Base-by-base conservation (phyloP, 1,139 yeast species). In the Debaryomyces sp. region DNA sequence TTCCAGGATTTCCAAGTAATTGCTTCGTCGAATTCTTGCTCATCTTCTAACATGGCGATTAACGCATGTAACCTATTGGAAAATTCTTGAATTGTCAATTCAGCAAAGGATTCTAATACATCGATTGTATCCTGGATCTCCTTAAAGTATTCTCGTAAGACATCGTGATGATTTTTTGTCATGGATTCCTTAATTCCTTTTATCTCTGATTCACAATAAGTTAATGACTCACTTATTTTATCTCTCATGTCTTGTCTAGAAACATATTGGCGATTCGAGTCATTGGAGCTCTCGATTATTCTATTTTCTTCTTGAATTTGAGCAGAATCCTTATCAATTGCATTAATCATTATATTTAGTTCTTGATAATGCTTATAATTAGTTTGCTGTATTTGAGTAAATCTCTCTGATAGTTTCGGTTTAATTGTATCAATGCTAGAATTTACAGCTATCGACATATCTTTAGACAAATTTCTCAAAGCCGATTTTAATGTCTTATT, bases 31-130 rank as follows among this genome's bases (percentile, higher is more conserved):
- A 53, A 51, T 5, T 51, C 43, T 9, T 38, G 12, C 9, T 51
- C 61, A 36, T 63, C 57, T 43, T 68, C 67, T 54, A 67, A 54
- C 47, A 66, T 53, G 52, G 70, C 57, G 56, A 78, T 51, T 53
- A 67, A 63, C 15, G 54, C 52, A 3, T 71, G 63, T 44, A 78
- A 67, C 46, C 68, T 57, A 57, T 67, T 63, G 44, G 77, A 64
- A 52, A 76, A 85, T 53, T 84, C 89, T 50, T 70, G 76, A 48
- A 85, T 73, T 15, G 87, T 75, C 5, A 80, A 77, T 46, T 86
- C 91, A n/a, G 85, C 83, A 70, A 85, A 86, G 50, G 86, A 85
- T 59, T 87, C 90, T 59, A 84, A 76, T 1, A 84, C 77, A 54
- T 86, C 91, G 49, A 87, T 72, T 24, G 84, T 77, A 38, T 77